Evolutionary conservation across 2,329 filamentous ascomycete genomes (phyloP), one percentile per base, ranked within the genome.

Genomic region (Trichophyton benhamiae): DNA sequence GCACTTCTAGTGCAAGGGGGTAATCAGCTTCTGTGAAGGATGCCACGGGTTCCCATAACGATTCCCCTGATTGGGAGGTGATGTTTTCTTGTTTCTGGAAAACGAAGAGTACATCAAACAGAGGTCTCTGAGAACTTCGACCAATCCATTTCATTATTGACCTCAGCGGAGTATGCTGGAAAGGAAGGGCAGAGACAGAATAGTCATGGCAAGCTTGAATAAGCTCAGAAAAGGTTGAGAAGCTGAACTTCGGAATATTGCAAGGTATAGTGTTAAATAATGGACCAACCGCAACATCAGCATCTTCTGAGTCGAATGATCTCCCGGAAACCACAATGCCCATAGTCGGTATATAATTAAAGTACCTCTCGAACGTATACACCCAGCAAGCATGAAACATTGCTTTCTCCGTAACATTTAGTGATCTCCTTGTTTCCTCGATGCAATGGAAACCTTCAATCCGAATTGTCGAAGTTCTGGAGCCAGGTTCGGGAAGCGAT

Each of bases 181-280:
- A 92, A 0, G 85, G 79, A 20, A 94, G 77, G 9, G 83, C 80
- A 0, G 81, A 76, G 0, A 84, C 80, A 69, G 89, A 89, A 69
- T 87, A 90, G 0, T 83, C 74, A 67, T 96, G 89, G 63, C 87
- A 89, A 58, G 77, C 75, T 15, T 75, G 77, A 22, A 90, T 77
- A 0, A 90, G 72, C 0, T 82, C 78, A 0, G 74, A 70, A 83
- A 87, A 90, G 0, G 79, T 83, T 3, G 80, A 75, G 0, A 72
- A 68, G 0, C 71, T 65, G 5, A 73, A 63, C 13, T 81, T 65
- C 4, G 75, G 69, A 38, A 84, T 73, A 60, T 82, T 79, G 69
- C 87, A 90, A 0, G 91, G 90, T 1, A 96, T 77, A 0, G 91
- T 96, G 70, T 96, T 96, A 79, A 96, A 95, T 20, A 96, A 75